Percentiles rank a stretch among this genome's conserved stretches.
These are phyloP conservation scores for Pisolithus thermaeus DNA, from an alignment of 1,284 basidiomycete genomes.

Conservation along the genomic window DNA sequence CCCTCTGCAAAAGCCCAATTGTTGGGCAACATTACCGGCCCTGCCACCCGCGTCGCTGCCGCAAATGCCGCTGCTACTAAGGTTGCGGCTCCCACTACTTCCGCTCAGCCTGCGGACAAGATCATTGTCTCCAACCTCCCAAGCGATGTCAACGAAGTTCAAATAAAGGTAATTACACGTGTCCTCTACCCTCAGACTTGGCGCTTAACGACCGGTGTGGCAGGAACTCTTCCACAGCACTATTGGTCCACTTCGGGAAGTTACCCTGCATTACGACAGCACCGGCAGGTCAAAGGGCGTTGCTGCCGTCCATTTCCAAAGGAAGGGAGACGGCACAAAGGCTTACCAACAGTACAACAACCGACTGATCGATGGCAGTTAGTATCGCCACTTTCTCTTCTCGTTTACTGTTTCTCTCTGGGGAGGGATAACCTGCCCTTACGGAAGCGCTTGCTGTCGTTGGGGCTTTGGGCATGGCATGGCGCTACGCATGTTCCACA, in stretches of 20 bases:
- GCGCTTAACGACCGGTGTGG: constrained; percentile 8
- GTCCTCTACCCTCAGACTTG: not conserved
- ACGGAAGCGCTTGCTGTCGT: constrained; percentile 17
- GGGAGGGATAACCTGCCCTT: constrained; percentile 13
- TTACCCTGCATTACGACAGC: constrained; percentile 82
- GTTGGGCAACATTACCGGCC: constrained; percentile 47
- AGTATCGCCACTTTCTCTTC: constrained; percentile 64
- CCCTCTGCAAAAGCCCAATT: constrained; percentile 42
- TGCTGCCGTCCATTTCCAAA: constrained; percentile 83
- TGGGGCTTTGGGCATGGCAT: constrained; percentile 20
- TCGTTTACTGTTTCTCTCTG: constrained; percentile 30
- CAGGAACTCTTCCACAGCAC: constrained; percentile 93
- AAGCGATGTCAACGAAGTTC: constrained; percentile 88
- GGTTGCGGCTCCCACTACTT: constrained; percentile 31
- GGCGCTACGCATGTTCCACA: constrained; percentile 19
- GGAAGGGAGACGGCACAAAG: constrained; percentile 85
- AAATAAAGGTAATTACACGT: constrained; percentile 74
- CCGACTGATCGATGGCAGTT: constrained; percentile 99
- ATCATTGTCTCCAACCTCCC: constrained; percentile 97
- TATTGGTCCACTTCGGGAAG: constrained; percentile 81
- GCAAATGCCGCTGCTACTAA: constrained; percentile 36
- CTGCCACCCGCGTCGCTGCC: constrained; percentile 47
- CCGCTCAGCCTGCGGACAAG: constrained; percentile 63
- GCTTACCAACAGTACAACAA: constrained; percentile 96
- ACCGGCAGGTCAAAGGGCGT: constrained; percentile 86